phyloP scores from a whole-genome alignment of 148 eudicot genomes.

The Nyssa sinensis region DNA sequence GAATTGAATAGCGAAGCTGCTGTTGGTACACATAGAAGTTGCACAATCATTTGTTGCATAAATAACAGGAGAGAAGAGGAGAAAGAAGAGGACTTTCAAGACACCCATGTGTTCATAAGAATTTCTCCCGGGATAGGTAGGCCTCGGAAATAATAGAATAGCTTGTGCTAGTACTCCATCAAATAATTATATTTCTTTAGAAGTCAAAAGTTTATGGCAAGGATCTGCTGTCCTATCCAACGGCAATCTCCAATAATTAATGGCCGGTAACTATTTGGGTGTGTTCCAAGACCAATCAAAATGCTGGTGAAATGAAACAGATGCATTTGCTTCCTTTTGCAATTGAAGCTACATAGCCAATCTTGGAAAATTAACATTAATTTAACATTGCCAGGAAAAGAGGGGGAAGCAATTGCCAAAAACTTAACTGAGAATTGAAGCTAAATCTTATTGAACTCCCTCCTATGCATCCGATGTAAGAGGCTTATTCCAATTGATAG shows the following conservation, averaged over 20 bases:
- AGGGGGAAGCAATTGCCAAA: too few relatives aligned
- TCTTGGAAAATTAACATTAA: background rate
- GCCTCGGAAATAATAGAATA: background rate
- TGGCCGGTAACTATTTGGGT: background rate
- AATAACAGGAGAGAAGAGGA: constrained; percentile 15
- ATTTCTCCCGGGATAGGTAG: background rate
- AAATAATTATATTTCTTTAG: background rate
- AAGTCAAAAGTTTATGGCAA: background rate
- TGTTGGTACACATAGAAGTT: constrained; percentile 31
- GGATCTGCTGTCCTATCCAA: background rate
- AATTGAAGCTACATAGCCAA: background rate
- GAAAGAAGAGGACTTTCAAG: constrained; percentile 21
- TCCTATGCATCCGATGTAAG: too few relatives aligned
- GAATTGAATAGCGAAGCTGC: constrained; percentile 35
- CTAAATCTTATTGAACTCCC: too few relatives aligned
- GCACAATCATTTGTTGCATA: constrained; percentile 32
- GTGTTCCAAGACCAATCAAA: background rate
- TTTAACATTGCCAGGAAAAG: too few relatives aligned
- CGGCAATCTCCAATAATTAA: background rate
- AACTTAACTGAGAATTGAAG: too few relatives aligned
- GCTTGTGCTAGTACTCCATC: background rate
- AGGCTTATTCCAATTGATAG: too few relatives aligned
- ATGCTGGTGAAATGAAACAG: background rate
- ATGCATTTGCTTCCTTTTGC: background rate
- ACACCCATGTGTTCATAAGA: background rate